These are phyloP conservation scores for Erysimum cheiranthoides DNA, from an alignment of 345 rosid genomes.

Conservation along the genomic window DNA sequence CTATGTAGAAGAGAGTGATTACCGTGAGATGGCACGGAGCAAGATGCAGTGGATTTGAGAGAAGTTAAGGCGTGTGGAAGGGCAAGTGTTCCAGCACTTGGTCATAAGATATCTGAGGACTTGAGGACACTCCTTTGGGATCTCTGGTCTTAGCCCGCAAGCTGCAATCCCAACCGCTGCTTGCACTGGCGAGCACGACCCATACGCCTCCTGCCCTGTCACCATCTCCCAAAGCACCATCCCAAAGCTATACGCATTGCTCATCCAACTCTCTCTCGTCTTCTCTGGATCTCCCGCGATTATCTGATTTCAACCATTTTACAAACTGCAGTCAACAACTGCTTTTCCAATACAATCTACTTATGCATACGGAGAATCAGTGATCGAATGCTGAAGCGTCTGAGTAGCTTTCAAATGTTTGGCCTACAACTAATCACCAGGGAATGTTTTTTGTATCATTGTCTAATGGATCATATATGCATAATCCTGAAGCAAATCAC, in stretches of 20 bases:
- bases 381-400: conserved; percentile 47
- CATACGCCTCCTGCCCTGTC: conserved; percentile 88
- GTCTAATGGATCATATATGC: neutral
- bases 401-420: conserved; percentile 20
- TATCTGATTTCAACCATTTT: conserved; percentile 60
- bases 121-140: conserved; percentile 91
- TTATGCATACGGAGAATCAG: conserved; percentile 12
- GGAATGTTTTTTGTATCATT: neutral
- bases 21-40: conserved; percentile 53
- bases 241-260: conserved; percentile 92
- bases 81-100: conserved; percentile 85
- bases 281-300: conserved; percentile 95
- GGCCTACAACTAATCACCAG: neutral
- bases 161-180: conserved; percentile 98
- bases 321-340: conserved; percentile 27
- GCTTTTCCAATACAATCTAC: conserved; percentile 11
- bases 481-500: neutral
- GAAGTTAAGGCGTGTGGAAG: conserved; percentile 81
- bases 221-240: conserved; percentile 98
- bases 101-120: conserved; percentile 75
- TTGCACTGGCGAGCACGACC: conserved; percentile 91
- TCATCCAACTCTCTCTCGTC: conserved; percentile 94
- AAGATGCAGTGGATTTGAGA: conserved; percentile 68
- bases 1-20: conserved; percentile 22
- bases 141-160: conserved; percentile 91